These are phyloP conservation scores for Arachis hypogaea DNA, from an alignment of 306 rosid species.

Conservation along the genomic window DNA sequence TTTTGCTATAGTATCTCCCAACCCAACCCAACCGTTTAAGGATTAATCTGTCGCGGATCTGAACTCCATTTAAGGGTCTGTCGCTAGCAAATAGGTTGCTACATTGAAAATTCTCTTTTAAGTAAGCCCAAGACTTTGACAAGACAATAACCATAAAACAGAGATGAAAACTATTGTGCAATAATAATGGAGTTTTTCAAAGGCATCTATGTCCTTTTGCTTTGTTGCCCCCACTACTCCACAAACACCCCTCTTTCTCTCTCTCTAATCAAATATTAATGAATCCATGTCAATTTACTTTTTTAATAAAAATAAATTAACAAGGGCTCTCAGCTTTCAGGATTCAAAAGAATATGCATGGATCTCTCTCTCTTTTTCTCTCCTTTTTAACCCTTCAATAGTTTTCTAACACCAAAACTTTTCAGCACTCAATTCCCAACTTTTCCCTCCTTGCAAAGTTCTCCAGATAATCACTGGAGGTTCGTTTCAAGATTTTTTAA, in stretches of 20 bases:
- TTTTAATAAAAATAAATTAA: neutral
- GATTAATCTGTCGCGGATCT: too few relatives aligned
- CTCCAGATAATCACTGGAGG: slow-evolving; percentile 42
- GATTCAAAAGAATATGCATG: slow-evolving; percentile 84
- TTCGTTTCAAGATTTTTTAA: too few relatives aligned
- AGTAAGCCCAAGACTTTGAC: slow-evolving; percentile 49
- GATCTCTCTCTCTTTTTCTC: slow-evolving; percentile 38
- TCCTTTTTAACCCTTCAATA: slow-evolving; percentile 37
- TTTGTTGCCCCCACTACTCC: slow-evolving; percentile 72
- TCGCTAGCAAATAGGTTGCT: too few relatives aligned
- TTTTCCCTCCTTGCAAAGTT: slow-evolving; percentile 66
- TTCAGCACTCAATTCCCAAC: slow-evolving; percentile 57
- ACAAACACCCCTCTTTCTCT: slow-evolving; percentile 20
- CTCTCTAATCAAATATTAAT: slow-evolving; percentile 47
- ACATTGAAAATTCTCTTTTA: slow-evolving; percentile 43
- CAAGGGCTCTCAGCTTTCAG: slow-evolving; percentile 62
- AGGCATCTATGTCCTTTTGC: slow-evolving; percentile 45
- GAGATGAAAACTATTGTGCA: slow-evolving; percentile 50
- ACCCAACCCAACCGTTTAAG: too few relatives aligned
- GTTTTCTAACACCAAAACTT: slow-evolving; percentile 53
- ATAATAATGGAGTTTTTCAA: slow-evolving; percentile 76
- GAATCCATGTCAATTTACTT: slow-evolving; percentile 48
- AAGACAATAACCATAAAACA: slow-evolving; percentile 52
- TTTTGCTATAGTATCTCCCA: too few relatives aligned
- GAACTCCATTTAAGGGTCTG: too few relatives aligned